Percentiles rank a stretch among this genome's conserved stretches.
Evolutionary conservation across 139 green algal genomes (phyloP).

Genomic region (Spirogloea muscicola): DNA sequence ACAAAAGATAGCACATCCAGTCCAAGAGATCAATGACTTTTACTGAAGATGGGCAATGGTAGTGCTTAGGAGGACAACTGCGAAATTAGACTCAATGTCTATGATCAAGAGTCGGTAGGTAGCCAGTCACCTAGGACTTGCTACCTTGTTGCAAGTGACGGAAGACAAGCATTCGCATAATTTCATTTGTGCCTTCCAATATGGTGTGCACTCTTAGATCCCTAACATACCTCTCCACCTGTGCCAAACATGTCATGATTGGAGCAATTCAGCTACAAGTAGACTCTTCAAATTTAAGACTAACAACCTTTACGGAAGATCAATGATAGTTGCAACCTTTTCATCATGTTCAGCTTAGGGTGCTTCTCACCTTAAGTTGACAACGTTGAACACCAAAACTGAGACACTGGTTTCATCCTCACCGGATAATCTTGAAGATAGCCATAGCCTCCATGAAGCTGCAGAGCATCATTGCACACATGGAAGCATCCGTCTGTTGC

Average conservation of each 20-base stretch:
- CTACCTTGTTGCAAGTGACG: too few relatives aligned
- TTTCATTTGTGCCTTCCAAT: slow-evolving; percentile 77
- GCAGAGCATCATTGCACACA: slow-evolving; percentile 64
- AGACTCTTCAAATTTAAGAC: neutral
- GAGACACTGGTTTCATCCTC: neutral
- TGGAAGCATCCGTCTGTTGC: slow-evolving; percentile 73
- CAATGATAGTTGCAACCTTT: neutral
- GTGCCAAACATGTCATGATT: neutral
- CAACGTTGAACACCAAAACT: neutral
- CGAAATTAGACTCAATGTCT: too few relatives aligned
- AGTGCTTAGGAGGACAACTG: too few relatives aligned
- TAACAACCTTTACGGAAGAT: neutral
- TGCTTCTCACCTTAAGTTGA: neutral
- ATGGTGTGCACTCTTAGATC: slow-evolving; percentile 81
- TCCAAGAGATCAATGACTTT: too few relatives aligned
- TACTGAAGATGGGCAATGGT: too few relatives aligned
- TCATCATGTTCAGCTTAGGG: neutral
- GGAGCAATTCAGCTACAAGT: neutral
- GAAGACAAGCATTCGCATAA: slow-evolving; percentile 69
- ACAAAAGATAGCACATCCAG: too few relatives aligned
- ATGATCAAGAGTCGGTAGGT: too few relatives aligned
- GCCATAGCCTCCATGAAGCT: slow-evolving; percentile 76
- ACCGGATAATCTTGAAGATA: slow-evolving; percentile 69
- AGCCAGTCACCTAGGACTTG: too few relatives aligned
- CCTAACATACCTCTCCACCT: slow-evolving; percentile 66